Base-by-base conservation (phyloP, 331 rosid genomes). In the Cucumis variabilis region DNA sequence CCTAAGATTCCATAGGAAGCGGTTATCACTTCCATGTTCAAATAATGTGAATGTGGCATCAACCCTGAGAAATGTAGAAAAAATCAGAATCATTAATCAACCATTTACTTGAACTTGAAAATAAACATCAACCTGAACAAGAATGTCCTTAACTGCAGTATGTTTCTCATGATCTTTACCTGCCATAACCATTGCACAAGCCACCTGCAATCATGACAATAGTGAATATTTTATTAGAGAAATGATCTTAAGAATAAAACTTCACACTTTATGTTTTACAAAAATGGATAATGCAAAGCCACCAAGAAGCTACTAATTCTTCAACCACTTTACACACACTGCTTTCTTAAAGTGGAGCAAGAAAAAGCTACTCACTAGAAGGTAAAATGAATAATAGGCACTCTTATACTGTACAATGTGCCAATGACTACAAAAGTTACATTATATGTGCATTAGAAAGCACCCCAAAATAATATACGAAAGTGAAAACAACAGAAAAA, bases 381-480 rank as follows among this genome's bases (percentile, higher is more conserved):
- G 98, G 91, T 97, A 97, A 91, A 97, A 95, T 51, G 99, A 97
- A 91, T 97, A 97, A 78, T 97, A 97, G 48, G 98, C 96, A 21
- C 98, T 97, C 91, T 97, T 96, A 91, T 93, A 97, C 91, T 97
- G 98, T 89, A 97, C 99, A 91, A 97, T 97, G 19, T 96, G 95
- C 5, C 93, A 96, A 92, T 97, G 98, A 90, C 99, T 97, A 96
- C 96, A 93, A 17, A 17, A 24, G 46, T 71, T 62, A 88, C 27
- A 89, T 69, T 2, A n/a, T n/a, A n/a, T n/a, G n/a, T n/a, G n/a
- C n/a, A n/a, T n/a, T n/a, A n/a, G n/a, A n/a, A n/a, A n/a, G n/a
- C n/a, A n/a, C n/a, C n/a, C n/a, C n/a, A n/a, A n/a, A n/a, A n/a
- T n/a, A n/a, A n/a, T n/a, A n/a, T n/a, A n/a, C n/a, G n/a, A n/a